Percentiles rank a stretch among this genome's conserved stretches.
phyloP scores from a whole-genome alignment of 2,329 filamentous ascomycete species.

The Neofusicoccum laricinum region DNA sequence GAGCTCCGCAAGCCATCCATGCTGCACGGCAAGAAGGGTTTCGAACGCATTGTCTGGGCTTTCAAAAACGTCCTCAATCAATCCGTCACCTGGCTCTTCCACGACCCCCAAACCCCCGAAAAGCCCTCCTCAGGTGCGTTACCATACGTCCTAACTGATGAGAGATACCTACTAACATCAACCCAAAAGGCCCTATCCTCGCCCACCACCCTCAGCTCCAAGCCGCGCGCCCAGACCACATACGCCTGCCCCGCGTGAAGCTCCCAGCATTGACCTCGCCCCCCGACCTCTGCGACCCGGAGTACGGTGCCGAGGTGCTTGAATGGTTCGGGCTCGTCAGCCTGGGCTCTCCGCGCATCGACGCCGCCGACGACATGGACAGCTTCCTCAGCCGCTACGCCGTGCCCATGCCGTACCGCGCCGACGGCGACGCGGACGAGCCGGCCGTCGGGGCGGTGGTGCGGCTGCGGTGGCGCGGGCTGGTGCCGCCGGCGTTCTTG shows the following conservation, averaged over 20 bases:
- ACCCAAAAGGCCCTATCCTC: neutral
- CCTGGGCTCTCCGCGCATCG: slow-evolving; percentile 63
- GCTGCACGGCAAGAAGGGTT: slow-evolving; percentile 78
- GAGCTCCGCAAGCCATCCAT: slow-evolving; percentile 74
- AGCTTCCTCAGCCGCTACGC: slow-evolving; percentile 67
- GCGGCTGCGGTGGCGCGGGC: slow-evolving; percentile 42
- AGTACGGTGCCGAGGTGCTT: slow-evolving; percentile 64
- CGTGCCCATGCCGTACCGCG: slow-evolving; percentile 46
- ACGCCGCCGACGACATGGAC: slow-evolving; percentile 59
- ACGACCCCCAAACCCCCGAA: slow-evolving; percentile 48
- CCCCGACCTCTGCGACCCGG: slow-evolving; percentile 50
- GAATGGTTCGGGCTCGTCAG: slow-evolving; percentile 73
- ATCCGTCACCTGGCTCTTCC: slow-evolving; percentile 75
- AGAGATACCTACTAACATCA: slow-evolving; percentile 28
- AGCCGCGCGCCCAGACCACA: slow-evolving; percentile 21
- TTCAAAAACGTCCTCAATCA: slow-evolving; percentile 71
- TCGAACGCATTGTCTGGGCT: slow-evolving; percentile 74
- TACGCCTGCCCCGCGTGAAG: slow-evolving; percentile 28
- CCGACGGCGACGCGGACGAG: slow-evolving; percentile 5
- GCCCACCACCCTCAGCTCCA: slow-evolving; percentile 17
- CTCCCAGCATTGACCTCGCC: slow-evolving; percentile 25
- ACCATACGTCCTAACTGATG: no score
- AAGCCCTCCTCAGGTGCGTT: slow-evolving; percentile 45
- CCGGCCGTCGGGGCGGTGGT: slow-evolving; percentile 27
- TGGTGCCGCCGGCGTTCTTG: slow-evolving; percentile 38